Evolutionary conservation across 768 basidiomycete genomes (phyloP).

Genomic region (Lyophyllum atratum): DNA sequence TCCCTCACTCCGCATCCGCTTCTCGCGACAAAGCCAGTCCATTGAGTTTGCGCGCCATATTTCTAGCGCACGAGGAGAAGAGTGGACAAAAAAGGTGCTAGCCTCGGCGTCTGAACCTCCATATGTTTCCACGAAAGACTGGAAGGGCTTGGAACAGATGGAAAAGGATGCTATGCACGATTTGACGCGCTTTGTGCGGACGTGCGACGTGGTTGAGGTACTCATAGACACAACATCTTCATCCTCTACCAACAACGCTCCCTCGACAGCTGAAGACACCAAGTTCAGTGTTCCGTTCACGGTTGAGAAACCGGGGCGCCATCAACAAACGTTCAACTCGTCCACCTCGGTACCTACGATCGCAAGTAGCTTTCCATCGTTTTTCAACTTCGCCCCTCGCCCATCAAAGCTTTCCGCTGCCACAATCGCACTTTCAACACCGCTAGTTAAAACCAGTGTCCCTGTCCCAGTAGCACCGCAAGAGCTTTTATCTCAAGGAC

Average conservation of each 20-base stretch:
- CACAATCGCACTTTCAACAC: not conserved
- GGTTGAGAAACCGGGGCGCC: not conserved
- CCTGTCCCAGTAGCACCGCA: not conserved
- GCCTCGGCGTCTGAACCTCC: slow-evolving; percentile 20
- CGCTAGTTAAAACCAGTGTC: not conserved
- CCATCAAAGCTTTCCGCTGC: slow-evolving; percentile 11
- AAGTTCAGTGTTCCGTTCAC: not conserved
- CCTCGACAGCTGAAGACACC: not conserved
- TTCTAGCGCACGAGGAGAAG: slow-evolving; percentile 30
- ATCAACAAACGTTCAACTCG: not conserved
- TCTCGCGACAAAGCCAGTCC: slow-evolving; percentile 32
- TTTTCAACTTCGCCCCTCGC: slow-evolving; percentile 12
- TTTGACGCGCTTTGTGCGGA: slow-evolving; percentile 25
- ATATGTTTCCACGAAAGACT: slow-evolving; percentile 23
- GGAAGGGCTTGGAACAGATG: slow-evolving; percentile 23
- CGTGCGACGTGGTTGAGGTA: slow-evolving; percentile 23
- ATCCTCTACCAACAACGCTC: not conserved
- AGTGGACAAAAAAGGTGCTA: slow-evolving; percentile 41
- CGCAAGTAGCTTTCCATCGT: slow-evolving; percentile 11
- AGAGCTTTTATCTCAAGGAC: not conserved
- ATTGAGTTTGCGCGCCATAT: slow-evolving; percentile 38
- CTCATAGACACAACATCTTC: not conserved
- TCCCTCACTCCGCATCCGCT: slow-evolving; percentile 38
- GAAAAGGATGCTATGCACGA: slow-evolving; percentile 28
- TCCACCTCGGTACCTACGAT: not conserved